These are phyloP conservation scores for Spathaspora sp. DNA, from an alignment of 1,139 yeast species.

Conservation along the genomic window DNA sequence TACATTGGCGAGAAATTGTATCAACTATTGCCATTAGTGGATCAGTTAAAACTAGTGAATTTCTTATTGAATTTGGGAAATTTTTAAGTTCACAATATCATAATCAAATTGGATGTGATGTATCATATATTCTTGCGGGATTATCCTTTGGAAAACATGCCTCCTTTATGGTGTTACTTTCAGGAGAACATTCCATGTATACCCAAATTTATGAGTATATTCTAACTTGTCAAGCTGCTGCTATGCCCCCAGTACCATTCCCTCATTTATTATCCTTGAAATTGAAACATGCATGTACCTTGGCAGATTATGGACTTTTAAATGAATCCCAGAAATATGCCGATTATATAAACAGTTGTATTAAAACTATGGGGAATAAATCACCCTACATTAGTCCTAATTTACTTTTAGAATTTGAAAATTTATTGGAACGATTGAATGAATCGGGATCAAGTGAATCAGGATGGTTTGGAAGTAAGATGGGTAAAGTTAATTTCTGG, in stretches of 20 bases:
- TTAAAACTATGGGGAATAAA: constrained; percentile 43
- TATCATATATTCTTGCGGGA: constrained; percentile 52
- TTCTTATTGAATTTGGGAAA: constrained; percentile 56
- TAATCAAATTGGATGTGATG: constrained; percentile 37
- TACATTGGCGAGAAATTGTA: constrained; percentile 53
- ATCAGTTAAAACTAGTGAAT: constrained; percentile 35
- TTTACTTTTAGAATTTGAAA: constrained; percentile 34
- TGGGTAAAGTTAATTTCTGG: constrained; percentile 77
- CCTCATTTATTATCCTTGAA: constrained; percentile 59
- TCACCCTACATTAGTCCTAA: constrained; percentile 40
- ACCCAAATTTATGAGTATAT: constrained; percentile 74
- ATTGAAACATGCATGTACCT: constrained; percentile 58
- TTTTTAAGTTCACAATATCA: constrained; percentile 34
- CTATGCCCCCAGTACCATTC: constrained; percentile 31
- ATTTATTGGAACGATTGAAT: constrained; percentile 43
- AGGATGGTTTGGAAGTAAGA: constrained; percentile 63
- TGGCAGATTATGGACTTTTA: constrained; percentile 62
- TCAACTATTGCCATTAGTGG: constrained; percentile 46
- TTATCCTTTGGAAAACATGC: constrained; percentile 31
- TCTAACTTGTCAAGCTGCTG: constrained; percentile 26
- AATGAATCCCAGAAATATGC: constrained; percentile 60
- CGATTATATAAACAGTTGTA: constrained; percentile 47
- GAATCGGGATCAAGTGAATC: constrained; percentile 42
- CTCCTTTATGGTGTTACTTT: constrained; percentile 22
- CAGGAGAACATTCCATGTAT: constrained; percentile 34